Conservation (phyloP, 805 yeast genomes). For the Metschnikowia gelsemii region DNA sequence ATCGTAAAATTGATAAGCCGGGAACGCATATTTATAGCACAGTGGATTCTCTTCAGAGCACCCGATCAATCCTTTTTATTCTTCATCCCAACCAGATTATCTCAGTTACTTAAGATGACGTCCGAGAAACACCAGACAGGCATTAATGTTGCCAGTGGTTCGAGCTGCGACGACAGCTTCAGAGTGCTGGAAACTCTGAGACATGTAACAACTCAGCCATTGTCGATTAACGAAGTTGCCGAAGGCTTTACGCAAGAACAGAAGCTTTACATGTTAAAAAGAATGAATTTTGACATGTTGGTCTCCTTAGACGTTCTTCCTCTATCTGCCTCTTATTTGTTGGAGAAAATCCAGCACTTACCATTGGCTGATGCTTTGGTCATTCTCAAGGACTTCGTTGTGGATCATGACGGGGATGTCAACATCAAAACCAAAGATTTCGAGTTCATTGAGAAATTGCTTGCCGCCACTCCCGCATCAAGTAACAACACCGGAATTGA, state of each 20-base stretch:
- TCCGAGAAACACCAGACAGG: slow-evolving; percentile 2
- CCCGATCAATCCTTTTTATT: background rate
- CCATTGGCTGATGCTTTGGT: slow-evolving; percentile 2
- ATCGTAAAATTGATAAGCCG: no score
- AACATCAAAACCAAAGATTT: slow-evolving; percentile 1
- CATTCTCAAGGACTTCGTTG: slow-evolving; percentile 2
- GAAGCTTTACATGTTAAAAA: slow-evolving; percentile 29
- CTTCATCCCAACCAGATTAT: no score
- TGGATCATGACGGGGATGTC: slow-evolving; percentile 3
- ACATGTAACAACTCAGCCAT: slow-evolving; percentile 26
- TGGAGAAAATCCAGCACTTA: slow-evolving; percentile 5
- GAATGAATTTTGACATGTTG: slow-evolving; percentile 28
- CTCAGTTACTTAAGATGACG: background rate
- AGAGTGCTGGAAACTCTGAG: slow-evolving; percentile 11
- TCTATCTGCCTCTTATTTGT: slow-evolving; percentile 23
- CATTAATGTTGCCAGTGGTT: background rate
- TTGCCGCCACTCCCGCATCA: slow-evolving; percentile 1
- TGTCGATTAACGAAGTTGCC: slow-evolving; percentile 29
- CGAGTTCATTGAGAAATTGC: slow-evolving; percentile 4
- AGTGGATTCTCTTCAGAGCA: no score
- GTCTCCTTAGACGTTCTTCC: slow-evolving; percentile 34
- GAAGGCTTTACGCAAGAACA: slow-evolving; percentile 25
- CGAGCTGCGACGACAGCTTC: background rate
- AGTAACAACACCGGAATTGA: background rate
- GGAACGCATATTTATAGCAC: no score